Evolutionary conservation across 2,329 filamentous ascomycete genomes (phyloP).

Genomic region (Coleophoma crateriformis): DNA sequence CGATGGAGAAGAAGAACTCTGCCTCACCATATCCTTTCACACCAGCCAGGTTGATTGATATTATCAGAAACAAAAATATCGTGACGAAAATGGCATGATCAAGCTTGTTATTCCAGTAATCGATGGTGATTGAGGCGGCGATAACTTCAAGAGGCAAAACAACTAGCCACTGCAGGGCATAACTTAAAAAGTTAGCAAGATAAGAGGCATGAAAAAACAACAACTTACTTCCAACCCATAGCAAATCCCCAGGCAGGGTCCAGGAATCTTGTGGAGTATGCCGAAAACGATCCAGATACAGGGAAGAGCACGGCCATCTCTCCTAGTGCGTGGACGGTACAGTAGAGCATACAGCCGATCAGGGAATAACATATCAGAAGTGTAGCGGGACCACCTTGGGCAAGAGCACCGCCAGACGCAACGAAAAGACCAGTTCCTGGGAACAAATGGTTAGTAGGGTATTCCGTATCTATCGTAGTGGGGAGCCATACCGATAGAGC

Average conservation of each 20-base stretch:
- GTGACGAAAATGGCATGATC: conserved; percentile 74
- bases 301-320: conserved; percentile 89
- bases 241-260: conserved; percentile 94
- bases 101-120: conserved; percentile 67
- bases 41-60: conserved; percentile 81
- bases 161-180: conserved; percentile 82
- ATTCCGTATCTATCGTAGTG: neutral
- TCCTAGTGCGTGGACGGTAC: conserved; percentile 84
- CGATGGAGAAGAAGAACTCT: conserved; percentile 79
- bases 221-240: conserved; percentile 74
- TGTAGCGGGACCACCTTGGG: conserved; percentile 70
- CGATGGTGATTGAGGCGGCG: conserved; percentile 76
- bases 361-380: conserved; percentile 72
- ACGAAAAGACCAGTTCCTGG: conserved; percentile 80
- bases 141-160: conserved; percentile 83
- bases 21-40: conserved; percentile 87
- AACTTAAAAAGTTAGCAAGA: conserved; percentile 38
- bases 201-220: too few relatives aligned
- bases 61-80: conserved; percentile 71
- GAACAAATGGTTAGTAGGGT: conserved; percentile 2
- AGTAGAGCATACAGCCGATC: conserved; percentile 84
- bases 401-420: conserved; percentile 67
- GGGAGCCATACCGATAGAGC: neutral
- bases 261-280: conserved; percentile 86
- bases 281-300: conserved; percentile 85